Conservation (phyloP, 2,329 filamentous ascomycete genomes). For the Paracoccidioides brasiliensis region DNA sequence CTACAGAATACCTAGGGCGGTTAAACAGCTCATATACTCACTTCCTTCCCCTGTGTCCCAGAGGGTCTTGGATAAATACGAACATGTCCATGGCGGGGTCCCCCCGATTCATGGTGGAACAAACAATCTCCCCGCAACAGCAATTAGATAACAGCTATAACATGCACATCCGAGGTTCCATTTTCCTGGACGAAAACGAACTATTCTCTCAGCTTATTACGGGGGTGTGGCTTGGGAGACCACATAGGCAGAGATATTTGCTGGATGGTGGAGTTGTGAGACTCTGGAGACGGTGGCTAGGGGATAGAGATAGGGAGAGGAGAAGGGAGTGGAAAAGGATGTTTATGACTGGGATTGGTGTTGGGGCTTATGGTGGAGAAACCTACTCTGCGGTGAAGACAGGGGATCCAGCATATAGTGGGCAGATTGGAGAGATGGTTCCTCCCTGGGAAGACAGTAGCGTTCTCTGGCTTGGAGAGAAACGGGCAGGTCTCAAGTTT, state of each 20-base stretch:
- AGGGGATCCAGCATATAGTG: constrained; percentile 15
- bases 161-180: constrained; percentile 15
- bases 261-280: constrained; percentile 55
- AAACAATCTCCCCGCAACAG: neutral
- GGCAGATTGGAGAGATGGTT: constrained; percentile 8
- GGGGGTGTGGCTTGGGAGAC: neutral
- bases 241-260: constrained; percentile 37
- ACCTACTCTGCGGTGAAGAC: neutral
- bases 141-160: neutral
- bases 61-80: neutral
- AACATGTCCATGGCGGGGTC: neutral
- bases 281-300: constrained; percentile 61
- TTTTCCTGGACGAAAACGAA: constrained; percentile 56
- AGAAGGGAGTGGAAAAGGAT: constrained; percentile 17
- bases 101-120: neutral
- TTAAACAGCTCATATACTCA: neutral
- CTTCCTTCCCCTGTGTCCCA: neutral
- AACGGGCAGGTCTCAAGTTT: constrained; percentile 56
- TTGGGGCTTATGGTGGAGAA: neutral
- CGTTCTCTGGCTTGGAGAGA: constrained; percentile 55
- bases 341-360: constrained; percentile 2
- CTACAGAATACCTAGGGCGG: neutral
- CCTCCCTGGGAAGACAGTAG: constrained; percentile 21
- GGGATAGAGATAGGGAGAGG: constrained; percentile 17
- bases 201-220: constrained; percentile 49